Conservation (phyloP, 495 filamentous ascomycete genomes). For the Aspergillus conjunctus region DNA sequence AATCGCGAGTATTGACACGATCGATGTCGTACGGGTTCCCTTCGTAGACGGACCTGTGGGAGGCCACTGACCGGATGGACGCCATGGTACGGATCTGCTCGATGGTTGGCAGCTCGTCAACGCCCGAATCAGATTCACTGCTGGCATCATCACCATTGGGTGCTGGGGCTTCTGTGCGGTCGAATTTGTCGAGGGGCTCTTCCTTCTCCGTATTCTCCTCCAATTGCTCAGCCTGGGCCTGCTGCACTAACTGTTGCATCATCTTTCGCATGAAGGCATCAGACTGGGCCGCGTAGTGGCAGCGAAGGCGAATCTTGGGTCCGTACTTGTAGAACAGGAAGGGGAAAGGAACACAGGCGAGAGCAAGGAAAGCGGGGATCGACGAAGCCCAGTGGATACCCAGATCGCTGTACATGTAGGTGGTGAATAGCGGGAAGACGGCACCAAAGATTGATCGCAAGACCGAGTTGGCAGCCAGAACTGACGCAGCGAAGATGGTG, state of each 20-base stretch:
- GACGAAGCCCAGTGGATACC: slow-evolving; percentile 81
- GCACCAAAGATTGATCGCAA: slow-evolving; percentile 72
- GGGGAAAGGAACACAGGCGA: slow-evolving; percentile 77
- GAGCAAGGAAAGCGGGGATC: slow-evolving; percentile 74
- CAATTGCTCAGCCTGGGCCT: slow-evolving; percentile 16
- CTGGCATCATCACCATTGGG: slow-evolving; percentile 30
- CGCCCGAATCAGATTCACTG: slow-evolving; percentile 29
- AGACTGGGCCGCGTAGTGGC: slow-evolving; percentile 70
- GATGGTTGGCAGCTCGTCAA: slow-evolving; percentile 25
- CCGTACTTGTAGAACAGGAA: slow-evolving; percentile 83
- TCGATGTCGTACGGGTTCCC: slow-evolving; percentile 51
- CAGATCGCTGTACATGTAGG: slow-evolving; percentile 71
- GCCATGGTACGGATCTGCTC: slow-evolving; percentile 39
- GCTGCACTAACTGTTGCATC: slow-evolving; percentile 32
- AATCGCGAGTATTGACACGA: slow-evolving; percentile 49
- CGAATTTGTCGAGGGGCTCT: slow-evolving; percentile 23
- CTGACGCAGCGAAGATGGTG: slow-evolving; percentile 79
- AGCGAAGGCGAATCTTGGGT: slow-evolving; percentile 60
- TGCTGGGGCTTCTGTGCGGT: slow-evolving; percentile 46
- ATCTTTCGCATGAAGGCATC: slow-evolving; percentile 51
- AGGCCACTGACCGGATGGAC: slow-evolving; percentile 35
- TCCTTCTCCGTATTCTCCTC: slow-evolving; percentile 13
- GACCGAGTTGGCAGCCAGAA: slow-evolving; percentile 76
- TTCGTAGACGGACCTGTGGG: slow-evolving; percentile 39
- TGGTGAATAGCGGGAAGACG: slow-evolving; percentile 85